Percentiles rank a stretch among this genome's conserved stretches.
Evolutionary conservation across 164 flowering plant species (phyloP).

Genomic region (Tetrastigma voinierianum): DNA sequence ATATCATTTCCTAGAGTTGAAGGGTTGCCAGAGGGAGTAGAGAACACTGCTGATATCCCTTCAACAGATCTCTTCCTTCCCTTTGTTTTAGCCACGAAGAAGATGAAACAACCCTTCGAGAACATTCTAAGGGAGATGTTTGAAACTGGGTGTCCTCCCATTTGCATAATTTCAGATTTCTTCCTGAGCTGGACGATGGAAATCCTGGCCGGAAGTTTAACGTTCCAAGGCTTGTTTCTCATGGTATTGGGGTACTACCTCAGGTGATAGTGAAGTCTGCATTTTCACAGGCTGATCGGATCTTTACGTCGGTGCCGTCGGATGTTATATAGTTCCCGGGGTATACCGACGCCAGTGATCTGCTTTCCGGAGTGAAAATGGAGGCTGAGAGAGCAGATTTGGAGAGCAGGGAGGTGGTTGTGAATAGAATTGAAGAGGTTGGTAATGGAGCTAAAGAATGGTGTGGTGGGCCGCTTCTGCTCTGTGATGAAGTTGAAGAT

Average conservation of each 20-base stretch:
- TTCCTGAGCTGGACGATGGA: conserved; percentile 35
- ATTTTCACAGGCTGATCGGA: not conserved
- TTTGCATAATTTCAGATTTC: conserved; percentile 39
- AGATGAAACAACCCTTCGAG: conserved; percentile 26
- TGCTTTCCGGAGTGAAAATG: not conserved
- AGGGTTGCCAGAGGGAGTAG: conserved; percentile 27
- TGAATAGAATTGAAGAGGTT: conserved; percentile 19
- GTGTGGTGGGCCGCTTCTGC: conserved; percentile 29
- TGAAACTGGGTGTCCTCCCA: conserved; percentile 18
- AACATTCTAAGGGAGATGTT: conserved; percentile 15
- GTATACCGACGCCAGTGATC: not conserved
- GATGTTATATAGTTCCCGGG: conserved; percentile 14
- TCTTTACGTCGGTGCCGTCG: not conserved
- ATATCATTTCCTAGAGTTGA: conserved; percentile 26
- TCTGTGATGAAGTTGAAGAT: not conserved
- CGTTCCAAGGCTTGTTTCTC: conserved; percentile 36
- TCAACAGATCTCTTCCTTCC: conserved; percentile 19
- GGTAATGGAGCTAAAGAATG: conserved; percentile 19
- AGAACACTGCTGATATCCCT: conserved; percentile 31
- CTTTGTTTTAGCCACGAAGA: conserved; percentile 19
- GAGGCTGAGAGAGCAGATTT: conserved; percentile 17
- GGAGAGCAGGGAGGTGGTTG: conserved; percentile 15
- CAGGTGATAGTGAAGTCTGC: conserved; percentile 21
- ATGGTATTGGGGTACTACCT: conserved; percentile 39
- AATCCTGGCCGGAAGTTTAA: conserved; percentile 17